phyloP scores from a whole-genome alignment of 371 early-diverging fungal species.

The Encephalitozoon intestinalis region DNA sequence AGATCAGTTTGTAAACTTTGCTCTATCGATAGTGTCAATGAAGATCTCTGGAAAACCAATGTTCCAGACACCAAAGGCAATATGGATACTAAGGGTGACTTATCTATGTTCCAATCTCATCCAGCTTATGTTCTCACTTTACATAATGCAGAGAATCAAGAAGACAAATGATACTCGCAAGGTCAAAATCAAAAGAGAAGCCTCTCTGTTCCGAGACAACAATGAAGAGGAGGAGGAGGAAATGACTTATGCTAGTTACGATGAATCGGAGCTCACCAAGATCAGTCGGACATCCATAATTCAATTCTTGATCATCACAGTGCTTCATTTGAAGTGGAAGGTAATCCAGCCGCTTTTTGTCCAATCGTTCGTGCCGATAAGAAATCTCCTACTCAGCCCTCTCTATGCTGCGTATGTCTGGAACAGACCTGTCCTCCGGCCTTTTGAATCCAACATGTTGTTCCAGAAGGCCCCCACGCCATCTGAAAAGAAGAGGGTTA shows the following conservation, averaged over 20 bases:
- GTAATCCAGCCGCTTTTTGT: conserved; percentile 54
- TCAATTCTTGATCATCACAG: conserved; percentile 38
- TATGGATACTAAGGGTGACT: conserved; percentile 24
- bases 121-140: conserved; percentile 38
- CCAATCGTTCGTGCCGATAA: conserved; percentile 48
- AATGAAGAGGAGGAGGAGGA: conserved; percentile 56
- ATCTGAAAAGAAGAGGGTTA: conserved; percentile 32
- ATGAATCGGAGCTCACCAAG: conserved; percentile 49
- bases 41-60: conserved; percentile 31
- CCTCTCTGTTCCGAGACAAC: conserved; percentile 34
- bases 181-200: conserved; percentile 46
- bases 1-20: conserved; percentile 43
- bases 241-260: conserved; percentile 59
- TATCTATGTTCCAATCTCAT: conserved; percentile 46
- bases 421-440: conserved; percentile 53
- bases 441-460: conserved; percentile 59
- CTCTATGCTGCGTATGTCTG: conserved; percentile 57
- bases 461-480: conserved; percentile 24
- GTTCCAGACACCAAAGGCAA: conserved; percentile 11
- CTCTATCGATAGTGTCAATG: conserved; percentile 43
- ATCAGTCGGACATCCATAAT: conserved; percentile 29
- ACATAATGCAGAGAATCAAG: conserved; percentile 47
- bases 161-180: conserved; percentile 49
- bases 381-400: conserved; percentile 56
- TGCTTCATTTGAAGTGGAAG: conserved; percentile 51